These are phyloP conservation scores for Debaryomyces subglobosus DNA, from an alignment of 1,139 yeast species.

Conservation along the genomic window DNA sequence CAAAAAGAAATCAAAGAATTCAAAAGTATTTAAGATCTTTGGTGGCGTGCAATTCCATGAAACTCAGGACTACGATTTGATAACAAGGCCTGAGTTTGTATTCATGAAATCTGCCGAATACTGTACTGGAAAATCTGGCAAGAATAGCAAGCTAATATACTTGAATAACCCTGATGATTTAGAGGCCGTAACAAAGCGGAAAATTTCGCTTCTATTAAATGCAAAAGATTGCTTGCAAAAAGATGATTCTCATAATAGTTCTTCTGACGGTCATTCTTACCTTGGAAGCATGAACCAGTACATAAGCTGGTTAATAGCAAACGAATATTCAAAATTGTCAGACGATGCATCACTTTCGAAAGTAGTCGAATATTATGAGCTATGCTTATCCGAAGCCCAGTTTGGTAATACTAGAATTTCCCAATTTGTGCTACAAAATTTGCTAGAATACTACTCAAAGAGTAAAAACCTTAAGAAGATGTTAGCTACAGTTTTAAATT, in stretches of 20 bases:
- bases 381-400: conserved; percentile 2
- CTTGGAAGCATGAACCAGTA: conserved; percentile 18
- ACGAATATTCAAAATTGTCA: conserved; percentile 34
- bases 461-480: conserved; percentile 3
- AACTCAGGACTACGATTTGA: conserved; percentile 24
- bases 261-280: background rate
- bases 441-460: conserved; percentile 14
- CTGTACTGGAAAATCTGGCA: background rate
- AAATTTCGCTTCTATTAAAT: conserved; percentile 7
- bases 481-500: conserved; percentile 14
- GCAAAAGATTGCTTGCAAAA: conserved; percentile 14
- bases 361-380: conserved; percentile 44
- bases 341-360: conserved; percentile 30
- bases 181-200: background rate
- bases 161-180: background rate
- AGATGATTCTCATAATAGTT: conserved; percentile 6
- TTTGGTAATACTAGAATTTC: conserved; percentile 8
- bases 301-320: conserved; percentile 53
- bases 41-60: conserved; percentile 42
- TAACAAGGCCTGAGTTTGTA: conserved; percentile 34
- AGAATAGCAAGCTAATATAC: background rate
- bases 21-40: conserved; percentile 20
- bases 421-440: conserved; percentile 13
- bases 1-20: conserved; percentile 12
- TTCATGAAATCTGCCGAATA: conserved; percentile 28